A percentile compares a stretch with the other conserved stretches of the same genome.
These are phyloP conservation scores for Peronospora destructor DNA, from an alignment of 352 stramenopile species.

Conservation along the genomic window DNA sequence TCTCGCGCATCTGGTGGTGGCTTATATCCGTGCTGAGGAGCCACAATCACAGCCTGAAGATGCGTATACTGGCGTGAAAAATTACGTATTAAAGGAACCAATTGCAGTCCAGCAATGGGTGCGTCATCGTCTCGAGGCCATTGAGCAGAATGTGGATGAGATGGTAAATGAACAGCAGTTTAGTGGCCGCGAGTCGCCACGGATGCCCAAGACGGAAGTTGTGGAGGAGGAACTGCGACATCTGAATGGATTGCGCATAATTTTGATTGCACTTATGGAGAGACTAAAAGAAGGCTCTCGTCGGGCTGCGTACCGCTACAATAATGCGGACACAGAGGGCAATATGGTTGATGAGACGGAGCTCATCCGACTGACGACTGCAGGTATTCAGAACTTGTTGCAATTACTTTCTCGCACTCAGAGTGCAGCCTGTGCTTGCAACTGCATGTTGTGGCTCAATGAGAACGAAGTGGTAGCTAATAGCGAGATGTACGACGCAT, in stretches of 20 bases:
- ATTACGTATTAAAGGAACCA: conserved; percentile 72
- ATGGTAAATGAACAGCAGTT: conserved; percentile 45
- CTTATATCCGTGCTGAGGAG: conserved; percentile 55
- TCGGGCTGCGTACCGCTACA: conserved; percentile 35
- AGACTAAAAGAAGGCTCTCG: conserved; percentile 56
- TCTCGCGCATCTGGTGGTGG: conserved; percentile 61
- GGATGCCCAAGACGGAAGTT: conserved; percentile 28
- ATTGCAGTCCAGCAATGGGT: conserved; percentile 79
- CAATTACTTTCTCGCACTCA: conserved; percentile 64
- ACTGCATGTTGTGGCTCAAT: conserved; percentile 63
- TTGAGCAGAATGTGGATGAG: conserved; percentile 52
- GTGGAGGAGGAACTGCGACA: conserved; percentile 45
- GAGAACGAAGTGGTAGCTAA: conserved; percentile 47
- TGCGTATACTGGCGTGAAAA: conserved; percentile 30
- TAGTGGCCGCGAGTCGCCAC: conserved; percentile 27
- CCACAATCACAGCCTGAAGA: conserved; percentile 14
- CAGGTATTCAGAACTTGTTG: conserved; percentile 59
- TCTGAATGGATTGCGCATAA: conserved; percentile 56
- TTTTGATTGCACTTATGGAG: conserved; percentile 62
- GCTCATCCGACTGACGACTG: conserved; percentile 50
- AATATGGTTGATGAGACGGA: conserved; percentile 58
- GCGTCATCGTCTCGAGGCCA: conserved; percentile 41
- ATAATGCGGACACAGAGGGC: conserved; percentile 26
- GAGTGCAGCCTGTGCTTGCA: conserved; percentile 42
- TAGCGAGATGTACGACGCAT: conserved; percentile 43